phyloP scores from a whole-genome alignment of 2,329 filamentous ascomycete species.

The Apiospora aurea region DNA sequence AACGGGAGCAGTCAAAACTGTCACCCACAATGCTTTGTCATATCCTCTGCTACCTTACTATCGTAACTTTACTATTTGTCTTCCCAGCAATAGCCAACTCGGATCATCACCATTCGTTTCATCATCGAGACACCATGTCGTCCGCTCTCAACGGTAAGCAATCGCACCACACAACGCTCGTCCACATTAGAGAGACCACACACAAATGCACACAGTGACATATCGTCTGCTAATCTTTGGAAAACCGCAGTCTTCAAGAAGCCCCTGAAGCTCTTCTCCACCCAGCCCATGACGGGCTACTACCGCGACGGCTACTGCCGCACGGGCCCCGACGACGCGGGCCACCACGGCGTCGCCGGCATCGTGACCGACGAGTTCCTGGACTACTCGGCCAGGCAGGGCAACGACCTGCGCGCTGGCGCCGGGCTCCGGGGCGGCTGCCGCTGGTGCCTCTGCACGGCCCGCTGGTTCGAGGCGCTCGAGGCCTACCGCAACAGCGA shows the following conservation, averaged over 20 bases:
- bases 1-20: neutral
- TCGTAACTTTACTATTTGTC: neutral
- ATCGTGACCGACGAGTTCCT: slow-evolving; percentile 67
- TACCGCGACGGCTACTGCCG: slow-evolving; percentile 67
- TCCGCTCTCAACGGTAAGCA: slow-evolving; percentile 15
- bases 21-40: neutral
- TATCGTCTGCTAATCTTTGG: no score
- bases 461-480: slow-evolving; percentile 66
- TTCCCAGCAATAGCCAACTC: neutral
- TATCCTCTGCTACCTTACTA: neutral
- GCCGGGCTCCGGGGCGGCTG: slow-evolving; percentile 64
- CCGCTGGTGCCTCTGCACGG: slow-evolving; percentile 69
- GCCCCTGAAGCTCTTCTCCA: slow-evolving; percentile 64
- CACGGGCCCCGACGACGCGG: slow-evolving; percentile 55
- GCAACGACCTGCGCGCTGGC: slow-evolving; percentile 61
- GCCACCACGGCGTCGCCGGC: slow-evolving; percentile 66
- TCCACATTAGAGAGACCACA: no score
- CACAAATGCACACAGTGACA: no score
- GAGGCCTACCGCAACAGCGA: slow-evolving; percentile 56
- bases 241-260: slow-evolving; percentile 58
- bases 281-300: slow-evolving; percentile 66
- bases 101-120: neutral
- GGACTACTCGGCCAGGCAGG: slow-evolving; percentile 63
- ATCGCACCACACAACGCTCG: no score
- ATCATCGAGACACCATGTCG: neutral